A percentile compares a stretch with the other conserved stretches of the same genome.
phyloP scores from a whole-genome alignment of 129 eudicot genomes.

The Flaveria trinervia region DNA sequence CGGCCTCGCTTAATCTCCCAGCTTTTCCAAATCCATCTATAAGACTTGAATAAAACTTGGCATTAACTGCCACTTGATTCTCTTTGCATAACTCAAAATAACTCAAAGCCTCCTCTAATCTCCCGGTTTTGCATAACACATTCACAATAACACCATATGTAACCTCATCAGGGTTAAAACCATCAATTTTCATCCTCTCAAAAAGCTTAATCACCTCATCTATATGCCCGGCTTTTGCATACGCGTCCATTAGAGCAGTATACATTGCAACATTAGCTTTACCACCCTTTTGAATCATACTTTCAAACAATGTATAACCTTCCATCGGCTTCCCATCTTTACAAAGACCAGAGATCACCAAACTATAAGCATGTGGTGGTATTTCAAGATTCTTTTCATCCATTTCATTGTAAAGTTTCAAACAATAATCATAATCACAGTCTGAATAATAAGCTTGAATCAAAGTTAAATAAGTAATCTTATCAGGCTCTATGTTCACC shows the following conservation, averaged over 20 bases:
- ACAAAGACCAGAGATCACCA: constrained; percentile 93
- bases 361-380: constrained; percentile 81
- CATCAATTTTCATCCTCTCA: constrained; percentile 62
- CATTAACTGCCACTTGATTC: constrained; percentile 55
- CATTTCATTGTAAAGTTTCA: constrained; percentile 82
- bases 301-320: constrained; percentile 58
- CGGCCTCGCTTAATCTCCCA: constrained; percentile 75
- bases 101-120: constrained; percentile 65
- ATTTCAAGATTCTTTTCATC: constrained; percentile 74
- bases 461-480: constrained; percentile 79
- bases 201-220: constrained; percentile 70
- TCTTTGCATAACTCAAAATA: constrained; percentile 60
- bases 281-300: constrained; percentile 62
- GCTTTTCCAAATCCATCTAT: constrained; percentile 90
- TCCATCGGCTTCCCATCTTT: constrained; percentile 79
- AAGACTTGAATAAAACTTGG: constrained; percentile 72
- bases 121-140: constrained; percentile 80
- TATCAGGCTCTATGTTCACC: constrained; percentile 58
- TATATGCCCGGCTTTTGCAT: constrained; percentile 59
- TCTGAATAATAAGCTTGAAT: constrained; percentile 76
- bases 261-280: constrained; percentile 77
- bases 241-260: constrained; percentile 80
- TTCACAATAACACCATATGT: constrained; percentile 85
- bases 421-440: constrained; percentile 62
- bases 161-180: constrained; percentile 78